These are phyloP conservation scores for Maudiozyma barnettii DNA, from an alignment of 805 yeast genomes.

Conservation along the genomic window DNA sequence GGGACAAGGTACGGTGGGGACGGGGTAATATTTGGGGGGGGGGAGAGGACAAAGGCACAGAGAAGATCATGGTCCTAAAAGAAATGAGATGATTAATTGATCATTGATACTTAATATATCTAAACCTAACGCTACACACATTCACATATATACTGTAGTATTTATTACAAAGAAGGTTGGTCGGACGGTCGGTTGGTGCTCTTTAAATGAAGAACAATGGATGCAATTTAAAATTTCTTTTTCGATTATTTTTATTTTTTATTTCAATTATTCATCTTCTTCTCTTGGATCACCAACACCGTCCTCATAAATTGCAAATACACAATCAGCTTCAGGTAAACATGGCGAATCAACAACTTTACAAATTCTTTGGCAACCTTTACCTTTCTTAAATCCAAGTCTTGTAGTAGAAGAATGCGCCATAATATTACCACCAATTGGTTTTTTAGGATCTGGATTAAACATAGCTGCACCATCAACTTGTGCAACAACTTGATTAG, in stretches of 20 bases:
- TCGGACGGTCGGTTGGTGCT: no score
- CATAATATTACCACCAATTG: slow-evolving; percentile 95
- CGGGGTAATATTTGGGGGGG: no score
- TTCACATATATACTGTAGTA: no score
- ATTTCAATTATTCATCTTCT: slow-evolving; percentile 46
- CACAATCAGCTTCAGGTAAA: slow-evolving; percentile 89
- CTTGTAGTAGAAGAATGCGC: slow-evolving; percentile 96
- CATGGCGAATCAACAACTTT: slow-evolving; percentile 95
- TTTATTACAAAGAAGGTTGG: no score
- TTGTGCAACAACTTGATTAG: slow-evolving; percentile 96
- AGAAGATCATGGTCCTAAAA: no score
- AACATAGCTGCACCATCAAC: slow-evolving; percentile 79
- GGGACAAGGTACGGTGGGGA: no score
- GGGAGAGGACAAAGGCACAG: no score
- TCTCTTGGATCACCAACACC: slow-evolving; percentile 94
- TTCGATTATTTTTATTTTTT: not conserved
- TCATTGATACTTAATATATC: no score
- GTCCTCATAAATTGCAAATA: slow-evolving; percentile 91
- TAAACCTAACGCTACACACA: no score
- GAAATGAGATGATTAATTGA: no score
- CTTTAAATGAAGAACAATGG: no score
- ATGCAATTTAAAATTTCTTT: no score
- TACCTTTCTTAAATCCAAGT: slow-evolving; percentile 79
- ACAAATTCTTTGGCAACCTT: slow-evolving; percentile 87
- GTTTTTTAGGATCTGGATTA: slow-evolving; percentile 96